Percentiles rank a stretch among this genome's conserved stretches.
Conservation (phyloP, 768 basidiomycete genomes). For the Leccinum obscurum region DNA sequence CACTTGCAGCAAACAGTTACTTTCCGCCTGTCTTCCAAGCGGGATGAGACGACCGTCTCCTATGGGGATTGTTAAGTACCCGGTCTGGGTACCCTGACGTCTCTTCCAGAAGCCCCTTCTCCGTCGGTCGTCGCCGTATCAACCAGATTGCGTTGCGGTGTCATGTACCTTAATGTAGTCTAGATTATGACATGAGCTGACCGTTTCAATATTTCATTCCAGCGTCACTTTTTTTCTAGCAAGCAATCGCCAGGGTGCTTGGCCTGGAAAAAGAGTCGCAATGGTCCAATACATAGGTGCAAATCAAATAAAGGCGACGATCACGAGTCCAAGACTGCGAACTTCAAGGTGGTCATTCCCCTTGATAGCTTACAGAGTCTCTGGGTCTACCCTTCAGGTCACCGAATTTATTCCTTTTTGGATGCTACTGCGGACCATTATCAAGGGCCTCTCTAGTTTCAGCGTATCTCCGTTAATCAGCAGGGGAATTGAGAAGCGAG, state of each 20-base stretch:
- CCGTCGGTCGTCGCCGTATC: slow-evolving; percentile 7
- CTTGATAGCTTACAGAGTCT: not conserved
- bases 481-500: not conserved
- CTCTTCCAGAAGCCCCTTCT: not conserved
- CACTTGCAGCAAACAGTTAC: slow-evolving; percentile 14
- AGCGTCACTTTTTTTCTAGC: slow-evolving; percentile 3
- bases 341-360: not conserved
- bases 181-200: slow-evolving; percentile 3
- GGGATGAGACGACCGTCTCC: not conserved
- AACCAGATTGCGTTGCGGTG: slow-evolving; percentile 1
- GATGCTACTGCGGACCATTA: not conserved
- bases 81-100: not conserved
- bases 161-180: slow-evolving; percentile 1
- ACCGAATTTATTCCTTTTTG: not conserved
- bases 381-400: not conserved
- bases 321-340: not conserved
- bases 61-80: slow-evolving; percentile 7
- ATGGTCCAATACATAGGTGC: not conserved
- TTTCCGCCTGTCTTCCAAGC: not conserved
- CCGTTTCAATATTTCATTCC: not conserved
- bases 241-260: not conserved
- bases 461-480: not conserved
- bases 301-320: not conserved
- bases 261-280: not conserved
- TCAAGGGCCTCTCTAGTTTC: not conserved